Conservation (phyloP, 2,329 filamentous ascomycete species). For the Diplodia corticola region DNA sequence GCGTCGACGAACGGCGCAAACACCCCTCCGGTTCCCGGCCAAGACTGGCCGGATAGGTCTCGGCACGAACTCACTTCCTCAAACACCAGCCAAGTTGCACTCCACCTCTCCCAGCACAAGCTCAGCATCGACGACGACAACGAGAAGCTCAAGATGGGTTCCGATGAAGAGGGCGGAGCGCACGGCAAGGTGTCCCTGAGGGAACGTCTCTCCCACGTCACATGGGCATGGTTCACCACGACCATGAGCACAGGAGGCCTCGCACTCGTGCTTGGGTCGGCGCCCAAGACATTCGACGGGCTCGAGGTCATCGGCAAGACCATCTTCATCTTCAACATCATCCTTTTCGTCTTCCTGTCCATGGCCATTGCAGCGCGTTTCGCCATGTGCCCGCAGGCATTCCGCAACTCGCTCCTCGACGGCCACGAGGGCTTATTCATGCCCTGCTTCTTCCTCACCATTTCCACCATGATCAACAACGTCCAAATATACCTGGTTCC, state of each 20-base stretch:
- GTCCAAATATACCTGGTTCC: constrained; percentile 44
- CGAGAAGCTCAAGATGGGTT: neutral
- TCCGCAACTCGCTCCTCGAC: constrained; percentile 50
- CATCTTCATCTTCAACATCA: constrained; percentile 53
- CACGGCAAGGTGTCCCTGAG: constrained; percentile 23
- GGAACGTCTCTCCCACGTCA: constrained; percentile 42
- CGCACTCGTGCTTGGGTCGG: constrained; percentile 44
- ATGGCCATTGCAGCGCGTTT: constrained; percentile 47
- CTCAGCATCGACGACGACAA: constrained; percentile 8
- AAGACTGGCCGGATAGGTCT: constrained; percentile 6
- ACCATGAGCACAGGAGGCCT: constrained; percentile 53
- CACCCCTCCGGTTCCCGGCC: neutral
- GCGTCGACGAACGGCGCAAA: constrained; percentile 3
- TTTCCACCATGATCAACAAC: constrained; percentile 46
- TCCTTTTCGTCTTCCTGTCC: constrained; percentile 44
- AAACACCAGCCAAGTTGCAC: constrained; percentile 10
- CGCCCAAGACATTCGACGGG: constrained; percentile 50
- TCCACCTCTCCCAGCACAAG: neutral
- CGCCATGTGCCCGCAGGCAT: constrained; percentile 44
- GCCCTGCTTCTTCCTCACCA: constrained; percentile 44
- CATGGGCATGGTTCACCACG: constrained; percentile 51
- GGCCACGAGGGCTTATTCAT: constrained; percentile 55
- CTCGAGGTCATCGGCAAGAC: constrained; percentile 54
- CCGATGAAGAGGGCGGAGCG: neutral
- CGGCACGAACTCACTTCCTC: neutral